A percentile compares a stretch with the other conserved stretches of the same genome.
phyloP scores from a whole-genome alignment of 768 basidiomycete species.

The Vishniacozyma victoriae region DNA sequence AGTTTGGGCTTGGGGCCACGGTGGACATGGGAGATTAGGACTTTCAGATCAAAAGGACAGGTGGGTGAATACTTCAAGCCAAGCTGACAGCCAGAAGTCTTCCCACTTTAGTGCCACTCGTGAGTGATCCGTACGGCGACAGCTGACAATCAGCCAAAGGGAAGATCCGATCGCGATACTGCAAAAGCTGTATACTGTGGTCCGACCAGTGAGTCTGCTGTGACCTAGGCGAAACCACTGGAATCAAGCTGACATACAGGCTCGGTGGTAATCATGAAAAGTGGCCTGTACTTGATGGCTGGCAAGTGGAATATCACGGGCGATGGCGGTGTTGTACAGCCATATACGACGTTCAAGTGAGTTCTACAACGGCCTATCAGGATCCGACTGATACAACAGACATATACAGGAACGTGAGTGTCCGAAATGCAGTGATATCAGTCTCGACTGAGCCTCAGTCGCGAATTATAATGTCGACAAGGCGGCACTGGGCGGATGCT shows the following conservation, averaged over 20 bases:
- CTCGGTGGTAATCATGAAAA: constrained; percentile 64
- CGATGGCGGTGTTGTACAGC: constrained; percentile 65
- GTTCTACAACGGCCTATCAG: neutral
- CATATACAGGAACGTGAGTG: constrained; percentile 81
- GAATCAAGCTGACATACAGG: constrained; percentile 12
- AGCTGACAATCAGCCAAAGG: constrained; percentile 60
- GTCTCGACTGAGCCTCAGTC: constrained; percentile 2
- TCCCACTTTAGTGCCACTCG: constrained; percentile 78
- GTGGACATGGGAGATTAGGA: constrained; percentile 75
- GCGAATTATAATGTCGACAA: constrained; percentile 73
- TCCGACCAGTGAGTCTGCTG: constrained; percentile 55
- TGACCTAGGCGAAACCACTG: neutral
- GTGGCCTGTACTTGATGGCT: constrained; percentile 54
- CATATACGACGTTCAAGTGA: constrained; percentile 67
- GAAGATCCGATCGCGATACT: too few species aligned
- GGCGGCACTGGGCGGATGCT: constrained; percentile 75
- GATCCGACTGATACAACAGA: constrained; percentile 46
- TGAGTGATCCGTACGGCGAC: constrained; percentile 59
- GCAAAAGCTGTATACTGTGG: constrained; percentile 67
- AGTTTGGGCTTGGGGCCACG: constrained; percentile 41
- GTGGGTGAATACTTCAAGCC: constrained; percentile 49
- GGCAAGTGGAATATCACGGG: constrained; percentile 89
- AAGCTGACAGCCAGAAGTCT: constrained; percentile 49
- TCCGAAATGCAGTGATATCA: neutral
- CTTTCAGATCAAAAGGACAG: constrained; percentile 53